A percentile compares a stretch with the other conserved stretches of the same genome.
These are phyloP conservation scores for Bothia castanella DNA, from an alignment of 1,284 basidiomycete species.

Conservation along the genomic window DNA sequence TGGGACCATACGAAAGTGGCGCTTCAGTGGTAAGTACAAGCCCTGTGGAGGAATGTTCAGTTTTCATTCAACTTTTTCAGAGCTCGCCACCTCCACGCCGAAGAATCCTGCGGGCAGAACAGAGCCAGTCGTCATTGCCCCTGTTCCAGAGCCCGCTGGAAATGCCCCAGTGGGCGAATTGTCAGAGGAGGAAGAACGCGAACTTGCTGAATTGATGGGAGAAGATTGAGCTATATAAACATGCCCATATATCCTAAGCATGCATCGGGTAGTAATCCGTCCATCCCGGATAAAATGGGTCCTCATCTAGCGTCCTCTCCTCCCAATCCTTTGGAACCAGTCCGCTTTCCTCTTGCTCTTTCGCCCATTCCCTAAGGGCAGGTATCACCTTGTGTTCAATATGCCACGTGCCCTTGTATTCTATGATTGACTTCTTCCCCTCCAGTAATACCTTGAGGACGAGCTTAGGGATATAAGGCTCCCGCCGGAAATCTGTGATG, in stretches of 20 bases:
- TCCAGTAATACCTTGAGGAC: conserved; percentile 41
- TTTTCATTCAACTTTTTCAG: conserved; percentile 30
- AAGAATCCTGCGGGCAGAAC: conserved; percentile 27
- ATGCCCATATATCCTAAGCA: conserved; percentile 7
- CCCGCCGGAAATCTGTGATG: conserved; percentile 38
- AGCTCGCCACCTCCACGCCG: conserved; percentile 47
- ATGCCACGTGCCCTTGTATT: conserved; percentile 44
- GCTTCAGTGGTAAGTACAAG: conserved; percentile 54
- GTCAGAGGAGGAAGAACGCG: conserved; percentile 74
- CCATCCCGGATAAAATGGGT: conserved; percentile 50
- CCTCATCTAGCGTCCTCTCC: conserved; percentile 45
- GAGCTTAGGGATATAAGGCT: conserved; percentile 46
- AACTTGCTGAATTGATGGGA: conserved; percentile 76
- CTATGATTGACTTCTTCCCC: conserved; percentile 36
- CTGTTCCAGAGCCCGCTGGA: conserved; percentile 21
- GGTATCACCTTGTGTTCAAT: conserved; percentile 44
- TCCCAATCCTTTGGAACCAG: conserved; percentile 45
- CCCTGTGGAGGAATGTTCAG: background rate
- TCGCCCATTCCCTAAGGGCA: conserved; percentile 42
- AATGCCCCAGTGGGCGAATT: conserved; percentile 36
- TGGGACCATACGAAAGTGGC: conserved; percentile 82
- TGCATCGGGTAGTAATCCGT: conserved; percentile 22
- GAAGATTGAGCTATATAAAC: conserved; percentile 36
- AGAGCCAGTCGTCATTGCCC: conserved; percentile 22
- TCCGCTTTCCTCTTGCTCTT: conserved; percentile 44